Conservation (phyloP, 352 stramenopile genomes). For the Peronospora farinosa region DNA sequence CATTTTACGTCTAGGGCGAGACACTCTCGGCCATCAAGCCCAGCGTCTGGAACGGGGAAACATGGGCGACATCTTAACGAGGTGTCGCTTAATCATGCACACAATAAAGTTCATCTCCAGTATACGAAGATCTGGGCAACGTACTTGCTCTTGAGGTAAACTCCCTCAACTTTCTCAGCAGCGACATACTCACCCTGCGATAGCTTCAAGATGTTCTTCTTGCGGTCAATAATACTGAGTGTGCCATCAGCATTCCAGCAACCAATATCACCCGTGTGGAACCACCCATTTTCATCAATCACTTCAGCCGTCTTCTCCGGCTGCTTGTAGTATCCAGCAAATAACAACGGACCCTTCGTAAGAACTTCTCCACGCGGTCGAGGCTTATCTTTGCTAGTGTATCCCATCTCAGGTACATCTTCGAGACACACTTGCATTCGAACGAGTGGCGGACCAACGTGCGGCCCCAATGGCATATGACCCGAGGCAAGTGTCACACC, state of each 20-base stretch:
- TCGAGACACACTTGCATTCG: slow-evolving; percentile 89
- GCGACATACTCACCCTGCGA: slow-evolving; percentile 95
- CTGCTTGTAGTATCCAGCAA: slow-evolving; percentile 94
- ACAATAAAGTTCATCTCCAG: slow-evolving; percentile 77
- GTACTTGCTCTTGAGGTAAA: slow-evolving; percentile 90
- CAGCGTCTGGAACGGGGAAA: slow-evolving; percentile 66
- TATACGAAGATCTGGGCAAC: slow-evolving; percentile 95
- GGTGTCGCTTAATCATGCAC: slow-evolving; percentile 72
- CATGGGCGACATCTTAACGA: slow-evolving; percentile 30
- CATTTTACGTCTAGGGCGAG: slow-evolving; percentile 5
- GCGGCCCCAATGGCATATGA: slow-evolving; percentile 63
- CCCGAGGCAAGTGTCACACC: slow-evolving; percentile 61
- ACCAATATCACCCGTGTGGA: slow-evolving; percentile 96
- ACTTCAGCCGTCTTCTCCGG: slow-evolving; percentile 87
- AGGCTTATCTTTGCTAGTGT: slow-evolving; percentile 80
- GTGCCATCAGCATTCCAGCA: slow-evolving; percentile 92
- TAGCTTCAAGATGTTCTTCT: slow-evolving; percentile 95
- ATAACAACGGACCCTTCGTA: slow-evolving; percentile 73
- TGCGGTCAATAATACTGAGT: slow-evolving; percentile 87
- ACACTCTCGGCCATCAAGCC: slow-evolving; percentile 32
- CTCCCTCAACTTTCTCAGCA: slow-evolving; percentile 94
- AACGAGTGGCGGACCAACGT: slow-evolving; percentile 88
- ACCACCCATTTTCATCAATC: slow-evolving; percentile 91
- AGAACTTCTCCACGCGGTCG: slow-evolving; percentile 63
- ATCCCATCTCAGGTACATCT: slow-evolving; percentile 96